These are phyloP conservation scores for Fraxinus sp. DNA, from an alignment of 305 asterid species.

Conservation along the genomic window DNA sequence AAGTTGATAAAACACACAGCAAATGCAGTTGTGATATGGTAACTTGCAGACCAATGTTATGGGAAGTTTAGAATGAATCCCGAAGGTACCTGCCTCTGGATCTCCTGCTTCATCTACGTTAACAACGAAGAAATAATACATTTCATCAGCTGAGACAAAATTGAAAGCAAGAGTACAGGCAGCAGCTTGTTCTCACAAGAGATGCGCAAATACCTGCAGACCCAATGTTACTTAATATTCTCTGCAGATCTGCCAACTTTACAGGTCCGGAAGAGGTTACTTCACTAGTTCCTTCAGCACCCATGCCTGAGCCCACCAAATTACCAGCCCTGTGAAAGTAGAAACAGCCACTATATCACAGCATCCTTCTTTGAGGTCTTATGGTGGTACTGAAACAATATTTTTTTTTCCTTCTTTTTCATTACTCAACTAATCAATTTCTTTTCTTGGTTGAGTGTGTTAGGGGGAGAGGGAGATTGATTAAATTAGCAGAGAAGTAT, in stretches of 20 bases:
- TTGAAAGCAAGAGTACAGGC: slow-evolving; percentile 14
- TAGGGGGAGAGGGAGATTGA: neutral
- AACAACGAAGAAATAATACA: slow-evolving; percentile 25
- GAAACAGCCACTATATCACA: slow-evolving; percentile 16
- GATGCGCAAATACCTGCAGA: slow-evolving; percentile 52
- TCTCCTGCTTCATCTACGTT: slow-evolving; percentile 57
- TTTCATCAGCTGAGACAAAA: slow-evolving; percentile 24
- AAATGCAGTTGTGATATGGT: neutral
- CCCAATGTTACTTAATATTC: slow-evolving; percentile 86
- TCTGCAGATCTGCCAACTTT: slow-evolving; percentile 81
- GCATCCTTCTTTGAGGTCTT: slow-evolving; percentile 1
- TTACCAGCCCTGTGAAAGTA: slow-evolving; percentile 70
- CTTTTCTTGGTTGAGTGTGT: neutral
- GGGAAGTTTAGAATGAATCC: slow-evolving; percentile 3
- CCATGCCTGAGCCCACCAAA: slow-evolving; percentile 79
- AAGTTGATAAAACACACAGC: neutral
- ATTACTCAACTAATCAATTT: neutral
- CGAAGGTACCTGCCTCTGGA: slow-evolving; percentile 74
- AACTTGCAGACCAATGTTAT: slow-evolving; percentile 3
- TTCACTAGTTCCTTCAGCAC: slow-evolving; percentile 72
- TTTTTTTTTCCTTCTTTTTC: neutral
- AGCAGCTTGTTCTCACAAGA: slow-evolving; percentile 9
- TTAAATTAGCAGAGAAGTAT: neutral
- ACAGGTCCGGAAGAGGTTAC: slow-evolving; percentile 94
- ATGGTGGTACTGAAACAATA: neutral